These are phyloP conservation scores for Metarhizium rileyi DNA, from an alignment of 2,329 filamentous ascomycete species.

Conservation along the genomic window DNA sequence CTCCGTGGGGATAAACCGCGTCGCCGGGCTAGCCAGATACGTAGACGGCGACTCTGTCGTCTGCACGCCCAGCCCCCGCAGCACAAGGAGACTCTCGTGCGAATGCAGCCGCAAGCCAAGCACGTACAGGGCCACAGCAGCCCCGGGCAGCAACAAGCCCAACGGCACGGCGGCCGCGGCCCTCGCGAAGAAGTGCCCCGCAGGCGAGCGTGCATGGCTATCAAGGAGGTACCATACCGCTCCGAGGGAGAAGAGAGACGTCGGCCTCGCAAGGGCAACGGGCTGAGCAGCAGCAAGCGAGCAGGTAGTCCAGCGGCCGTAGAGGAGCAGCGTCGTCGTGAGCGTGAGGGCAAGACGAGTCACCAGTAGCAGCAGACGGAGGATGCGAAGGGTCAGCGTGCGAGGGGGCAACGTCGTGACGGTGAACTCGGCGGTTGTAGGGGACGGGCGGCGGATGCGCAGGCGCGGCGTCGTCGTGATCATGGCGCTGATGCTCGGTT, in stretches of 20 bases:
- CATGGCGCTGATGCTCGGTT: constrained; percentile 26
- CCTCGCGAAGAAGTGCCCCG: constrained; percentile 20
- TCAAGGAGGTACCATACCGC: constrained; percentile 18
- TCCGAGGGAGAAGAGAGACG: constrained; percentile 11
- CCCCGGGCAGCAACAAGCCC: constrained; percentile 29
- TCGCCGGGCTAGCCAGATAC: constrained; percentile 44
- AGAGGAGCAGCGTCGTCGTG: constrained; percentile 36
- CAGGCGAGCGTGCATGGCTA: constrained; percentile 20
- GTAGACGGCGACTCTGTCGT: constrained; percentile 56
- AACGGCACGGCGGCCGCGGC: constrained; percentile 27
- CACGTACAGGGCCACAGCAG: constrained; percentile 29
- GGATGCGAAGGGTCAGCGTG: constrained; percentile 36
- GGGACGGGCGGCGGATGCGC: constrained; percentile 59
- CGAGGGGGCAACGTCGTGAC: constrained; percentile 66
- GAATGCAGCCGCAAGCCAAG: constrained; percentile 38
- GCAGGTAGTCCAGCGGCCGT: constrained; percentile 34
- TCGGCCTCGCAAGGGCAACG: constrained; percentile 8
- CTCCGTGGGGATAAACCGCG: constrained; percentile 72
- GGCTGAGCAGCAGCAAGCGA: constrained; percentile 16
- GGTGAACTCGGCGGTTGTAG: constrained; percentile 86
- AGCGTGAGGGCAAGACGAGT: constrained; percentile 33
- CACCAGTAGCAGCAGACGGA: constrained; percentile 33
- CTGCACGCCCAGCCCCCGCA: constrained; percentile 84
- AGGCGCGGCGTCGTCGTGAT: constrained; percentile 52
- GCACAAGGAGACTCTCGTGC: constrained; percentile 79